phyloP scores from a whole-genome alignment of 1,139 yeast species.

The Yamadazyma triangularis region DNA sequence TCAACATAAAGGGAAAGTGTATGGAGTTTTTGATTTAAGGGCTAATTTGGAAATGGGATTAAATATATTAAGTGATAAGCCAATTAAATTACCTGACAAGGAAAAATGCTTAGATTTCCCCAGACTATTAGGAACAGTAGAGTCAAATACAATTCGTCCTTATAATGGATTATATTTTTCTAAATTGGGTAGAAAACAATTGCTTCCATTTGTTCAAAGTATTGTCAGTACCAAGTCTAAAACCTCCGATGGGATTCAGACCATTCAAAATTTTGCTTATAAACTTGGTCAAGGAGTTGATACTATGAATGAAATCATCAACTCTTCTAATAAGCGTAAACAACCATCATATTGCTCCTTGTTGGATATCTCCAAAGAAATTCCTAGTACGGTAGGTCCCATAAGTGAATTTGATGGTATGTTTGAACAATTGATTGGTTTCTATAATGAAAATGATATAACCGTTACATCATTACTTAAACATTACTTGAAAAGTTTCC shows the following conservation, averaged over 20 bases:
- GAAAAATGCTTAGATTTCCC: slow-evolving; percentile 7
- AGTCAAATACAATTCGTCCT: slow-evolving; percentile 4
- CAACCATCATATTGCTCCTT: slow-evolving; percentile 9
- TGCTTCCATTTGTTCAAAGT: slow-evolving; percentile 9
- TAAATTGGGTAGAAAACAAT: slow-evolving; percentile 8
- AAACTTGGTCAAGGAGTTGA: slow-evolving; percentile 23
- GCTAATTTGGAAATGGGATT: slow-evolving; percentile 9
- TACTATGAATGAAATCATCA: slow-evolving; percentile 2
- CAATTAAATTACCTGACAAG: neutral
- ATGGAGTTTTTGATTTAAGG: slow-evolving; percentile 12
- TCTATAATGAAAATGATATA: slow-evolving; percentile 26
- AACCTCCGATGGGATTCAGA: slow-evolving; percentile 10
- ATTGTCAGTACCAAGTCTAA: slow-evolving; percentile 3
- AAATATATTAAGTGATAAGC: slow-evolving; percentile 6
- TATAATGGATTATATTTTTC: slow-evolving; percentile 8
- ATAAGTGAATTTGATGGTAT: slow-evolving; percentile 45
- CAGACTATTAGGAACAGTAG: slow-evolving; percentile 1
- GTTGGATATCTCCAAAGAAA: slow-evolving; percentile 6
- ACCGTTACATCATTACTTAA: slow-evolving; percentile 8
- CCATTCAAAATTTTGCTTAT: slow-evolving; percentile 28
- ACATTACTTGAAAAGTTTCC: neutral
- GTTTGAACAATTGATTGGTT: slow-evolving; percentile 43
- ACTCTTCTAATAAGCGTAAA: slow-evolving; percentile 4
- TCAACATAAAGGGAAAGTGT: neutral
- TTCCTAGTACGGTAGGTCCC: slow-evolving; percentile 18